Base-by-base conservation (phyloP, 2,329 filamentous ascomycete genomes). In the Sporothrix euskadiensis region DNA sequence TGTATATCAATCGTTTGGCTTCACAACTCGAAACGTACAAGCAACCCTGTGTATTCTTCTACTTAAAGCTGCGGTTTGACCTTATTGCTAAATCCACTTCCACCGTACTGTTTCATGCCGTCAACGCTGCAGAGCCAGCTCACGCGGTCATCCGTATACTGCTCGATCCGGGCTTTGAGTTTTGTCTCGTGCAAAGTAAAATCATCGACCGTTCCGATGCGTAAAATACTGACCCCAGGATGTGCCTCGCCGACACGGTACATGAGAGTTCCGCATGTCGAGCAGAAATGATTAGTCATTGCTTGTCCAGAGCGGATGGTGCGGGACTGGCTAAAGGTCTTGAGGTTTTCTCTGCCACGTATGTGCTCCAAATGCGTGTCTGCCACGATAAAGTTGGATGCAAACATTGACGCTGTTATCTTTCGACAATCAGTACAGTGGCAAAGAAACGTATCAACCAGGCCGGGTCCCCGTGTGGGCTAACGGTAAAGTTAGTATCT, bases 211-310 rank as follows among this genome's bases (percentile, higher is more conserved):
- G 59, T 63, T 19, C 59, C 59, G 9, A 63, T 39, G 35, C 59
- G 59, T 35, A 84, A 30, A 44, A 87, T 83, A 44, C 77, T 82
- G 65, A 73, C 75, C 0, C 81, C 84, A 0, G 85, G 84, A 72
- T 80, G 84, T 0, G 78, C 80, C 1, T 77, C 75, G 12, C 81
- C 79, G 6, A 81, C 75, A 0, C 86, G 80, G 73, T 86, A 87
- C 84, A 88, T 85, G 6, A 87, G 80, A 0, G 83, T 83, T 0
- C 89, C 89, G 77, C 89, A 91, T 0, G 82, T 85, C 0, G 78
- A 80, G 76, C 89, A 91, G 79, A 91, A 91, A 77, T 84, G 82
- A 77, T 91, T 90, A 8, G 85, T 86, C 89, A 91, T 91, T 7
- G 69, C 79, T 71, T 84, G 83, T 2, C 82, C 83, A 0, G 83